These are phyloP conservation scores for Adansonia grandidieri DNA, from an alignment of 441 rosid species.

Conservation along the genomic window DNA sequence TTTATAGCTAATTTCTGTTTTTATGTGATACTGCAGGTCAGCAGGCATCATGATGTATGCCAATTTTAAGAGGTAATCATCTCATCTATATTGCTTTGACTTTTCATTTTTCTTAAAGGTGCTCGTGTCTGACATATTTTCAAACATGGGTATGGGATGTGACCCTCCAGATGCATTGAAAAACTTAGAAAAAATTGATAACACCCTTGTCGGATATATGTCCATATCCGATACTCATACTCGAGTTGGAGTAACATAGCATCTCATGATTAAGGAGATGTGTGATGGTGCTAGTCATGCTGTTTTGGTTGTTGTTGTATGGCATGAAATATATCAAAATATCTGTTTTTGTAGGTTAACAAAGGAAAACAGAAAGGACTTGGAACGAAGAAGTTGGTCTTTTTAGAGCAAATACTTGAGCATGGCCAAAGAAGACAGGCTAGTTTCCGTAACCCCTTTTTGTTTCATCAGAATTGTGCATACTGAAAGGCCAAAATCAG, in stretches of 20 bases:
- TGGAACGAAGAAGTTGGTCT: background rate
- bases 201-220: too few species aligned
- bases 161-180: too few species aligned
- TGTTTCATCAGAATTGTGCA: constrained; percentile 16
- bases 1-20: background rate
- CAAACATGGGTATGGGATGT: too few species aligned
- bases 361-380: background rate
- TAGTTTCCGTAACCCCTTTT: background rate
- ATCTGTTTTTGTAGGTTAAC: constrained; percentile 7
- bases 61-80: background rate
- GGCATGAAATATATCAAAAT: background rate
- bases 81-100: background rate
- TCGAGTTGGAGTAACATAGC: too few species aligned
- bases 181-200: too few species aligned
- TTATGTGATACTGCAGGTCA: background rate
- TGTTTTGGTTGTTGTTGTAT: background rate
- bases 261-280: background rate
- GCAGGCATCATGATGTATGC: background rate
- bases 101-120: too few species aligned
- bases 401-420: background rate
- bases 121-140: too few species aligned
- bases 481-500: background rate
- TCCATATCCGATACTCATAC: too few species aligned
- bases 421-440: background rate
- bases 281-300: background rate